Evolutionary conservation across 2,329 filamentous ascomycete species (phyloP).

Genomic region (Chaetomium globosum): DNA sequence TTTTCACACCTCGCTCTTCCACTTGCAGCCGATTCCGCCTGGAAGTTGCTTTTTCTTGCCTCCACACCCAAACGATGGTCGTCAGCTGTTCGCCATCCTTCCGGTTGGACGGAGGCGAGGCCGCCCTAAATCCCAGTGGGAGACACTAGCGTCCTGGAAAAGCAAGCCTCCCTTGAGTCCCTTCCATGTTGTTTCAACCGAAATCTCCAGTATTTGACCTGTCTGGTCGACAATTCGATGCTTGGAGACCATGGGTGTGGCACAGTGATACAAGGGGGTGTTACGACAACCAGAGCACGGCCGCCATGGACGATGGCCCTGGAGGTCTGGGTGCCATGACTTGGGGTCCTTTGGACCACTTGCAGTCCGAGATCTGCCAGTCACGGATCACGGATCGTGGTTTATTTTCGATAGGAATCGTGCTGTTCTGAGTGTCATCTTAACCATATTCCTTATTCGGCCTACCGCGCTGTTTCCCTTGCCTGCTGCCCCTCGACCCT

Average conservation of each 20-base stretch:
- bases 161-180: conserved; percentile 2
- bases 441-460: conserved; percentile 1
- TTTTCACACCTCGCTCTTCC: conserved; percentile 1
- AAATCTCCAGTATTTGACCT: not conserved
- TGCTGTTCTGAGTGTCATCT: not conserved
- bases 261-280: conserved; percentile 15
- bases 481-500: not conserved
- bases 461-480: not conserved
- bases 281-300: conserved; percentile 9
- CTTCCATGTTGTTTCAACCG: not conserved
- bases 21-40: conserved; percentile 11
- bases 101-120: not conserved
- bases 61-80: conserved; percentile 7
- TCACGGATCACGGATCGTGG: not conserved
- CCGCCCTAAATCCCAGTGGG: not conserved
- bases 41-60: conserved; percentile 16
- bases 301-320: not conserved
- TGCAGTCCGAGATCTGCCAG: conserved; percentile 12
- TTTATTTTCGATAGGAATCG: not conserved
- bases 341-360: conserved; percentile 3
- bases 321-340: conserved; percentile 8
- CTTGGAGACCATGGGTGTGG: conserved; percentile 3
- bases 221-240: not conserved
- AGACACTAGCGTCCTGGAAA: not conserved
- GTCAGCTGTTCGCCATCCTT: not conserved